Evolutionary conservation across 345 rosid genomes (phyloP), one percentile per base, ranked within the genome.

Genomic region (Acer yangbiense): DNA sequence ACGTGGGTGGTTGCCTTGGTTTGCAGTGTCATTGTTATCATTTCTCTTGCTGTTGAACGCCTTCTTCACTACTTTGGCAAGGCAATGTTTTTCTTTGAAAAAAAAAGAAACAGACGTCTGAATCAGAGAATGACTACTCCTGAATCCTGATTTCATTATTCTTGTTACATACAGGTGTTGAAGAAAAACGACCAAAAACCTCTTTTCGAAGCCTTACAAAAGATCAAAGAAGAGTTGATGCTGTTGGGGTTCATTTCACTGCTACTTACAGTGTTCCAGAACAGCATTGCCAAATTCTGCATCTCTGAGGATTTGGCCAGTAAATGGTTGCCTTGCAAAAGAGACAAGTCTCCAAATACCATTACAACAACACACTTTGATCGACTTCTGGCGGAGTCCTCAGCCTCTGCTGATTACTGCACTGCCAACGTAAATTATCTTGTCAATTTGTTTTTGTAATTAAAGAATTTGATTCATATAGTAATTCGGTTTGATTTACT

Each of bases 211-310:
- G 98, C 98, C 67, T 79, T 95, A 62, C 94, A 84, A 69, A 95
- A 95, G 75, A 77, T 95, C 87, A 93, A 95, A 90, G 98, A 91
- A 91, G 98, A 94, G 82, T 80, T 92, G 87, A 94, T 94, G 98
- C 82, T 94, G 41, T 72, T 94, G 81, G 98, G 98, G 60, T 94
- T 94, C 81, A 91, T 94, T 66, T 94, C 98, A 14, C 82, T 94
- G 76, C 80, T 94, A 27, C 73, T 94, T 69, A 83, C 98, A 32
- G 93, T 94, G 25, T 77, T 83, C 79, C 93, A 91, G 72, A 74
- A 46, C 1, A 66, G 77, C 43, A 91, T 94, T 52, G 74, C 39
- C 69, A 81, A 63, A 62, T 83, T 91, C 65, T 93, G 97, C 76
- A 86, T 91, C 46, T 6, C 94, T 1, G 67, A 86, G 81, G 61